A percentile compares a stretch with the other conserved stretches of the same genome.
phyloP scores from a whole-genome alignment of 495 filamentous ascomycete genomes.

The Penicillium canescens region DNA sequence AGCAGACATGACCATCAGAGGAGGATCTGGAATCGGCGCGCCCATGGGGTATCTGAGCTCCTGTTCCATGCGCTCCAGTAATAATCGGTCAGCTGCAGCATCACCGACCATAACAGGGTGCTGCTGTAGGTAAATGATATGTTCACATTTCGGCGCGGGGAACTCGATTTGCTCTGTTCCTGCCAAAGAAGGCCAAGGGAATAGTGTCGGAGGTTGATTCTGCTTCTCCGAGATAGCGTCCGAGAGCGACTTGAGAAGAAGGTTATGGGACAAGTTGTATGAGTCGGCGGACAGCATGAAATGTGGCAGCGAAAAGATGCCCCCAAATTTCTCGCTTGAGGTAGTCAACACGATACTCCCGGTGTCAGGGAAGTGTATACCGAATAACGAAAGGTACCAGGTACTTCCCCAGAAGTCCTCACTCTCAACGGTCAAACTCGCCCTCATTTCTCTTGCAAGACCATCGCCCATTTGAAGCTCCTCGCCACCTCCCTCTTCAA shows the following conservation, averaged over 20 bases:
- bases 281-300: conserved; percentile 65
- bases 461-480: conserved; percentile 32
- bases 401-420: conserved; percentile 63
- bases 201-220: conserved; percentile 47
- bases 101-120: conserved; percentile 53
- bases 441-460: conserved; percentile 60
- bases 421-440: conserved; percentile 69
- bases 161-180: conserved; percentile 56
- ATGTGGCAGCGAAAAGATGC: conserved; percentile 86
- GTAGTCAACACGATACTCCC: conserved; percentile 81
- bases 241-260: conserved; percentile 71
- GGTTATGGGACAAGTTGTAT: conserved; percentile 63
- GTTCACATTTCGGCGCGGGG: conserved; percentile 79
- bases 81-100: conserved; percentile 28
- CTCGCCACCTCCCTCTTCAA: conserved; percentile 42
- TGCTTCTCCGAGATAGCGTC: conserved; percentile 61
- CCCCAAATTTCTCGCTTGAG: conserved; percentile 87
- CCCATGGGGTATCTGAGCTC: conserved; percentile 87
- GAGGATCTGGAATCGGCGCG: conserved; percentile 64
- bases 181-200: conserved; percentile 66
- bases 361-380: conserved; percentile 76
- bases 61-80: conserved; percentile 71
- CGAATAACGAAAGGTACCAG: conserved; percentile 74
- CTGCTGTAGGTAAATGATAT: conserved; percentile 83
- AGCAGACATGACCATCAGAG: conserved; percentile 76